These are phyloP conservation scores for Meripilus lineatus DNA, from an alignment of 1,284 basidiomycete species.

Conservation along the genomic window DNA sequence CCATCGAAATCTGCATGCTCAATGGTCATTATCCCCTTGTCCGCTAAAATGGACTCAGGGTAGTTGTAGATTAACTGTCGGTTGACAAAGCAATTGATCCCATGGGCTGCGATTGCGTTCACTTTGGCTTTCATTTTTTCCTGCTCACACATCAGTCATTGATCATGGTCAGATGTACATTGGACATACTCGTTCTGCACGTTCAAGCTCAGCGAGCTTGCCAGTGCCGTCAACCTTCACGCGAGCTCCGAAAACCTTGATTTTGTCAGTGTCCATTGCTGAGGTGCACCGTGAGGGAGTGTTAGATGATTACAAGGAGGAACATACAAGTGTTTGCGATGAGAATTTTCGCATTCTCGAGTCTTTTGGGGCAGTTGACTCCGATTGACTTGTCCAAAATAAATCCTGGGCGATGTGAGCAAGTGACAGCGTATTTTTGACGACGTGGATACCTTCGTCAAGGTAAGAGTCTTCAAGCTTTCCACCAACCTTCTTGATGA, in stretches of 20 bases:
- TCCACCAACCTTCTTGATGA: conserved; percentile 99
- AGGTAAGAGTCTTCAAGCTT: conserved; percentile 99
- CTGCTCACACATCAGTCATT: conserved; percentile 30
- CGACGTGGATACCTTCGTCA: conserved; percentile 73
- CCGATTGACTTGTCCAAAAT: conserved; percentile 98
- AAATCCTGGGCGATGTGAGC: conserved; percentile 58
- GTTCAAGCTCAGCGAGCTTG: conserved; percentile 96
- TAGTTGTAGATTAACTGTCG: conserved; percentile 99
- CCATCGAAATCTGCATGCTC: conserved; percentile 99
- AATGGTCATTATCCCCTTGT: conserved; percentile 93
- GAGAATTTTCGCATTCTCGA: conserved; percentile 95
- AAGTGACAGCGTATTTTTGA: not conserved
- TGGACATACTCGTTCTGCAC: conserved; percentile 75
- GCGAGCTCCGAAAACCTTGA: conserved; percentile 97
- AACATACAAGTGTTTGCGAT: conserved; percentile 93
- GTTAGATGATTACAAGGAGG: not conserved
- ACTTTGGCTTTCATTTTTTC: conserved; percentile 99
- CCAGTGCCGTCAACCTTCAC: conserved; percentile 95
- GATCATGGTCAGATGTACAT: not conserved
- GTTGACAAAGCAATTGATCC: conserved; percentile 98
- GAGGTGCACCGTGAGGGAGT: conserved; percentile 4
- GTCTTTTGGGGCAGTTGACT: conserved; percentile 90
- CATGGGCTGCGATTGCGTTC: conserved; percentile 89
- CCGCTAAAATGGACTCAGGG: conserved; percentile 90
- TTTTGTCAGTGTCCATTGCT: conserved; percentile 99